Percentiles rank a stretch among this genome's conserved stretches.
phyloP scores from a whole-genome alignment of 2,329 filamentous ascomycete genomes.

The Apiospora hydei region DNA sequence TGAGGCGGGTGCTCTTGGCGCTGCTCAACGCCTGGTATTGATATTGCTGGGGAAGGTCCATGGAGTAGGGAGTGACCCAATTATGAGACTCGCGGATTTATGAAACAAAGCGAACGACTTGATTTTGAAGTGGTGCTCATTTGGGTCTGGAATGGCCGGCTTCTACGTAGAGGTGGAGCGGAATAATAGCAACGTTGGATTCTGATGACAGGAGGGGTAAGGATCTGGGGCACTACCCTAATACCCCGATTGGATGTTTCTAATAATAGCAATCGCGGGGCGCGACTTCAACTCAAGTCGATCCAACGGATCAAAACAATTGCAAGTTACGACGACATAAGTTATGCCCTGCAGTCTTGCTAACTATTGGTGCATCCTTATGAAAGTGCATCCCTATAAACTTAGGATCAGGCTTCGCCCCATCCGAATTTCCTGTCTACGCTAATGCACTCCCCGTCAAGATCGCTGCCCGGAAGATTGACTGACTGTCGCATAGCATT shows the following conservation, averaged over 20 bases:
- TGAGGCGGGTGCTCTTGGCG: neutral
- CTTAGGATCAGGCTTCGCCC: neutral
- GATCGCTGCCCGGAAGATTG: neutral
- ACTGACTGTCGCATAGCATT: neutral
- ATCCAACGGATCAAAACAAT: neutral
- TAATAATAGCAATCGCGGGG: neutral
- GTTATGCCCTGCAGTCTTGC: neutral
- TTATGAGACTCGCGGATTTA: neutral
- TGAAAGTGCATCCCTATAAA: neutral
- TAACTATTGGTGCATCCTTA: neutral
- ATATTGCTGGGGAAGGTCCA: neutral
- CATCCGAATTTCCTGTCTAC: neutral
- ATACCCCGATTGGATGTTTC: neutral
- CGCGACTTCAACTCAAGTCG: neutral
- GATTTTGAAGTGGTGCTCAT: neutral
- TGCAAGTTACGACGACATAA: neutral
- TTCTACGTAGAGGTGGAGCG: neutral
- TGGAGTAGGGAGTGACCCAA: neutral
- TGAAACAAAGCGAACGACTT: neutral
- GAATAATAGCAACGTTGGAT: neutral
- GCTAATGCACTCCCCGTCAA: neutral
- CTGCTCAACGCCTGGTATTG: neutral
- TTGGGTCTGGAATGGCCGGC: neutral
- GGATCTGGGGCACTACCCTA: neutral
- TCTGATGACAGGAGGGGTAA: neutral